Evolutionary conservation across 495 filamentous ascomycete species (phyloP).

Genomic region (Acidomyces sp.): DNA sequence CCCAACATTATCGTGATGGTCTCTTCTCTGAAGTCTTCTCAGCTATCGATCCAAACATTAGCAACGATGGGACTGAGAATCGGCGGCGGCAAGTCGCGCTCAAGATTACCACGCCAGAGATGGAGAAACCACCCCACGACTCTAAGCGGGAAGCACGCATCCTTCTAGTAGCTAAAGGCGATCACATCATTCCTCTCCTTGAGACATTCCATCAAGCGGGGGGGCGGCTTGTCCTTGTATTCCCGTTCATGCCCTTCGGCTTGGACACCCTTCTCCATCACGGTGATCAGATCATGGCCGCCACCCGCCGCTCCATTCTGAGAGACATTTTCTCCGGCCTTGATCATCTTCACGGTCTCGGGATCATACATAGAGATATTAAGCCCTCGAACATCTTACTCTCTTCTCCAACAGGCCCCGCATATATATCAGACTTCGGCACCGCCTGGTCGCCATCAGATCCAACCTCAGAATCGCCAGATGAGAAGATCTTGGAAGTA

Average conservation of each 20-base stretch:
- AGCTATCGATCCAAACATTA: slow-evolving; percentile 23
- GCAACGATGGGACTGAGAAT: slow-evolving; percentile 16
- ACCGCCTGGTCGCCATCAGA: slow-evolving; percentile 67
- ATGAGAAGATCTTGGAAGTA: slow-evolving; percentile 75
- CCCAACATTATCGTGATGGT: slow-evolving; percentile 57
- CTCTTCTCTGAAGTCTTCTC: slow-evolving; percentile 75
- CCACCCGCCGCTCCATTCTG: slow-evolving; percentile 39
- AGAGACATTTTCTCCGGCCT: slow-evolving; percentile 61
- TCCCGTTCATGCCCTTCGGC: slow-evolving; percentile 68
- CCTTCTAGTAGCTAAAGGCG: slow-evolving; percentile 37
- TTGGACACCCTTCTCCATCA: slow-evolving; percentile 50
- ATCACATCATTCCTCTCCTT: slow-evolving; percentile 51
- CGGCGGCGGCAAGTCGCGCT: slow-evolving; percentile 48
- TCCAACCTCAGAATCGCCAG: slow-evolving; percentile 44
- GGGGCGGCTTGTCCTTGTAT: slow-evolving; percentile 59
- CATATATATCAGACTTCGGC: slow-evolving; percentile 79
- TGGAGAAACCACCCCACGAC: slow-evolving; percentile 65
- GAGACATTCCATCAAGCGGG: slow-evolving; percentile 59
- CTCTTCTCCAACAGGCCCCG: slow-evolving; percentile 49
- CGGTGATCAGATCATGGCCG: slow-evolving; percentile 27
- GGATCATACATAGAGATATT: slow-evolving; percentile 84
- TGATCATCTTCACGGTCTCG: slow-evolving; percentile 51
- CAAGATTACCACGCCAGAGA: slow-evolving; percentile 70
- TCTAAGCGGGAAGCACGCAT: slow-evolving; percentile 64
- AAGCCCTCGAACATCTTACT: slow-evolving; percentile 87